A percentile compares a stretch with the other conserved stretches of the same genome.
These are phyloP conservation scores for Barnettozyma sp. DNA, from an alignment of 805 yeast species.

Conservation along the genomic window DNA sequence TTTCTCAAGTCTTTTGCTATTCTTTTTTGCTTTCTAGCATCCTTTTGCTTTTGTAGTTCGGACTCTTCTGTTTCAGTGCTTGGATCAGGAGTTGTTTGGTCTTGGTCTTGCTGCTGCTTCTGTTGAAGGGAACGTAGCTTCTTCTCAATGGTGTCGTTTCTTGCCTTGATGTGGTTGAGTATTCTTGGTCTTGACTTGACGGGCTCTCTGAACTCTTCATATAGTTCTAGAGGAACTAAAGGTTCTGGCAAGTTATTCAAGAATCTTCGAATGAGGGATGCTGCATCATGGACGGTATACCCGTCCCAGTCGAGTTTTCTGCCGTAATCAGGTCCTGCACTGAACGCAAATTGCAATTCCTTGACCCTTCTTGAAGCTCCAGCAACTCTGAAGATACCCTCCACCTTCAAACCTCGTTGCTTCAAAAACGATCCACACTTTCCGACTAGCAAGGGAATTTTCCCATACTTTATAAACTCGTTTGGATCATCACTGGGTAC, in stretches of 20 bases:
- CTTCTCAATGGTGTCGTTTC: slow-evolving; percentile 38
- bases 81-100: neutral
- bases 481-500: slow-evolving; percentile 50
- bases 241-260: slow-evolving; percentile 90
- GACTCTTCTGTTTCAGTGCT: slow-evolving; percentile 13
- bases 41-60: slow-evolving; percentile 27
- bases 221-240: slow-evolving; percentile 68
- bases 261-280: slow-evolving; percentile 79
- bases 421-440: slow-evolving; percentile 87
- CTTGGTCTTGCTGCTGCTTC: slow-evolving; percentile 4
- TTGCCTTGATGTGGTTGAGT: slow-evolving; percentile 55
- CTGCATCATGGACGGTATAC: slow-evolving; percentile 94
- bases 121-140: slow-evolving; percentile 27
- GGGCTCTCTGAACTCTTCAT: slow-evolving; percentile 75
- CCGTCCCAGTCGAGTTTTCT: slow-evolving; percentile 83
- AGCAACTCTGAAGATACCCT: slow-evolving; percentile 90
- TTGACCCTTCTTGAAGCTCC: slow-evolving; percentile 87
- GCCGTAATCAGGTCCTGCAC: slow-evolving; percentile 86
- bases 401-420: slow-evolving; percentile 66
- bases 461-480: slow-evolving; percentile 71
- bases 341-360: slow-evolving; percentile 76
- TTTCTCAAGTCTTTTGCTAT: slow-evolving; percentile 57
- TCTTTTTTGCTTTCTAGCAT: slow-evolving; percentile 40
- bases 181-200: slow-evolving; percentile 57
- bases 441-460: slow-evolving; percentile 91